A percentile compares a stretch with the other conserved stretches of the same genome.
phyloP scores from a whole-genome alignment of 2,329 filamentous ascomycete genomes.

The Fusarium odoratissimum region DNA sequence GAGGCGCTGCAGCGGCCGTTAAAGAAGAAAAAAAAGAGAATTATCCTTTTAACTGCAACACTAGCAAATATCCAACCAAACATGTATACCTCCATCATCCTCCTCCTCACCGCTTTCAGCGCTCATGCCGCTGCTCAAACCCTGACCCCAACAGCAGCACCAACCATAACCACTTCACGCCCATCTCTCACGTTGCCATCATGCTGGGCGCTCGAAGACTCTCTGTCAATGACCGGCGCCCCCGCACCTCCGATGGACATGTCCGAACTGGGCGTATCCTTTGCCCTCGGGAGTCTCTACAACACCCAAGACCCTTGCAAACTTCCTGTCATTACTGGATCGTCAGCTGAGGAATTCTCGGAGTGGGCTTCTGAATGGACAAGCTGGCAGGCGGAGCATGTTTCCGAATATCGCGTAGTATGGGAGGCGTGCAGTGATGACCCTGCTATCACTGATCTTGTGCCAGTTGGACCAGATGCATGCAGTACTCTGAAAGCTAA shows the following conservation, averaged over 20 bases:
- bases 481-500: too few species aligned
- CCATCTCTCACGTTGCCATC: not conserved
- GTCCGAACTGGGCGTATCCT: not conserved
- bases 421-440: constrained; percentile 2
- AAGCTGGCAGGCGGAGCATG: not conserved
- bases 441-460: not conserved
- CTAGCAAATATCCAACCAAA: not conserved
- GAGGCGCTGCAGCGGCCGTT: not conserved
- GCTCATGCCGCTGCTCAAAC: not conserved
- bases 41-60: not conserved
- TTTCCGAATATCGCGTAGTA: not conserved
- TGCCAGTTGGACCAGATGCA: not conserved
- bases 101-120: not conserved
- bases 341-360: not conserved
- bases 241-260: not conserved
- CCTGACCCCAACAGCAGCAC: not conserved
- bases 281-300: constrained; percentile 6
- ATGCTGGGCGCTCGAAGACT: not conserved
- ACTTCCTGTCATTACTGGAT: not conserved
- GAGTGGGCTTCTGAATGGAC: constrained; percentile 7
- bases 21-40: too few species aligned
- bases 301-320: not conserved
- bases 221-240: not conserved
- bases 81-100: not conserved
- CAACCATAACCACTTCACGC: not conserved